phyloP scores from a whole-genome alignment of 2,329 filamentous ascomycete species.

The Trichoderma lentiforme region DNA sequence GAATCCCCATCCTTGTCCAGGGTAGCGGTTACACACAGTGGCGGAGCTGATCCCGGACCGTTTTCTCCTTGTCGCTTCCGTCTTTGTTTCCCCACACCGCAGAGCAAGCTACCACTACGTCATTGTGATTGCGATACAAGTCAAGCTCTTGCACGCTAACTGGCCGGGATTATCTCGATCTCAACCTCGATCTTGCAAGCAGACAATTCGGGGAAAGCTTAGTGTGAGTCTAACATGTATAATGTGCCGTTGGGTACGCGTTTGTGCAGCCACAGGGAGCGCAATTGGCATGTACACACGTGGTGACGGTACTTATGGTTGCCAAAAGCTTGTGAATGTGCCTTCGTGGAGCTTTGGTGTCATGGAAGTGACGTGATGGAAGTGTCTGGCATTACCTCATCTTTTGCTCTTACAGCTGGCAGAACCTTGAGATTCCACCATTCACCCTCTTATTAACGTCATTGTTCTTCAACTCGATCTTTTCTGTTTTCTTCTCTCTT shows the following conservation, averaged over 20 bases:
- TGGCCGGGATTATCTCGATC: constrained; percentile 4
- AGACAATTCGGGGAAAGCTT: background rate
- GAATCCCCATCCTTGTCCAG: background rate
- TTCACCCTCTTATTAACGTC: background rate
- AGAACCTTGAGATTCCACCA: background rate
- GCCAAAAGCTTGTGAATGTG: constrained; percentile 2
- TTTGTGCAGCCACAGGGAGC: background rate
- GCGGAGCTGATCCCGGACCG: constrained; percentile 8
- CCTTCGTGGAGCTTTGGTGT: constrained; percentile 1
- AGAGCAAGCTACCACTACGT: constrained; percentile 19
- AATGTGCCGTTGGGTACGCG: background rate
- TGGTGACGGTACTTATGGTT: background rate
- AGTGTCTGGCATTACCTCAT: constrained; percentile 16
- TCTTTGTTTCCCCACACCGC: background rate
- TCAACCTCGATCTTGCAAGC: background rate
- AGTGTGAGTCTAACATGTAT: background rate
- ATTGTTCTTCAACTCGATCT: background rate
- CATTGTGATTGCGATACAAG: constrained; percentile 21
- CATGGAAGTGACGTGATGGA: constrained; percentile 21
- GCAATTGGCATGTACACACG: constrained; percentile 3
- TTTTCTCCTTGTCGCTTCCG: background rate
- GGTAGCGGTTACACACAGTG: background rate
- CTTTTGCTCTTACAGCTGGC: background rate
- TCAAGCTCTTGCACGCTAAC: constrained; percentile 16
- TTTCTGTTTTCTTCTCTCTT: background rate